Percentiles rank a stretch among this genome's conserved stretches.
Conservation (phyloP, 73 alveolate genomes). For the Paramecium biaurelia region DNA sequence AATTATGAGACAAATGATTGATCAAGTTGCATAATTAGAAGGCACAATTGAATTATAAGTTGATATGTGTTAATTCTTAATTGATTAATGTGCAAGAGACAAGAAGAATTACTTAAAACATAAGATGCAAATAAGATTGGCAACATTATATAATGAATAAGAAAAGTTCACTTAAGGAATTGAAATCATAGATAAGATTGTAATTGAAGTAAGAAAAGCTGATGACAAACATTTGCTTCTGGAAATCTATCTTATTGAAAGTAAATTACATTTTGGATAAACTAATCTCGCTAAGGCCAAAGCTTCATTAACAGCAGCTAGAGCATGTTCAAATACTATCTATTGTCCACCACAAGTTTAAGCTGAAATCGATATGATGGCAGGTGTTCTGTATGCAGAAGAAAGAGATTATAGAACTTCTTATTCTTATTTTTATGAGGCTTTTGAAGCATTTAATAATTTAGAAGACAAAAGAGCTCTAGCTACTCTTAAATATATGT, state of each 20-base stretch:
- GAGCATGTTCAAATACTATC: conserved; percentile 87
- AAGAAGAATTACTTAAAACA: conserved; percentile 73
- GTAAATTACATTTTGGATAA: conserved; percentile 76
- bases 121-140: conserved; percentile 77
- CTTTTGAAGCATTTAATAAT: conserved; percentile 89
- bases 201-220: conserved; percentile 73
- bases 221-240: conserved; percentile 79
- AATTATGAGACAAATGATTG: conserved; percentile 63
- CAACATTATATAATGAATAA: conserved; percentile 65
- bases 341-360: conserved; percentile 89
- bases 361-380: conserved; percentile 94
- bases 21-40: conserved; percentile 63
- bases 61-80: conserved; percentile 71
- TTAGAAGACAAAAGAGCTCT: conserved; percentile 78
- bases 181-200: conserved; percentile 64
- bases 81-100: conserved; percentile 77
- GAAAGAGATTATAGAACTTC: conserved; percentile 94
- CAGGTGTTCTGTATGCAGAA: conserved; percentile 90
- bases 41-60: conserved; percentile 63
- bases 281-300: conserved; percentile 81
- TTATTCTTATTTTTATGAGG: conserved; percentile 93
- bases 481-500: conserved; percentile 87
- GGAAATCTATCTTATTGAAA: conserved; percentile 75
- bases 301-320: conserved; percentile 94
- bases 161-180: conserved; percentile 66